Conservation (phyloP, 352 stramenopile species). For the Pythium coloratum region DNA sequence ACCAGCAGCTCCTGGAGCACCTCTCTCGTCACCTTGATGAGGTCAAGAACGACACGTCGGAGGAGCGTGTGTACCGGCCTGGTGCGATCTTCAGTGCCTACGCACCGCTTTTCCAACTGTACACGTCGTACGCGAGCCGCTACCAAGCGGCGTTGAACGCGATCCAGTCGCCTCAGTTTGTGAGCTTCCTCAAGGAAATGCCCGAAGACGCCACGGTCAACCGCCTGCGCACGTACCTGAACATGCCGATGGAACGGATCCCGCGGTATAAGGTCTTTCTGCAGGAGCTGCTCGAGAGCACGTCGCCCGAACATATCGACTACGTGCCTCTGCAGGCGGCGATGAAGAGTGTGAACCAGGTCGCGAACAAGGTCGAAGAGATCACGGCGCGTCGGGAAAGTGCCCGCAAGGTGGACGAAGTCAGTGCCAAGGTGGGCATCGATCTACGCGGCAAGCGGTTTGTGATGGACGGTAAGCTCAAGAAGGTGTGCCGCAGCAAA, state of each 20-base stretch:
- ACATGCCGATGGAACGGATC: slow-evolving; percentile 87
- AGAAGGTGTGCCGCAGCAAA: slow-evolving; percentile 86
- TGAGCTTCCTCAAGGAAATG: slow-evolving; percentile 69
- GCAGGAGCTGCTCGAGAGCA: slow-evolving; percentile 72
- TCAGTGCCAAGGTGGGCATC: slow-evolving; percentile 68
- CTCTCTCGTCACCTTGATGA: slow-evolving; percentile 78
- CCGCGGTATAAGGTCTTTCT: slow-evolving; percentile 84
- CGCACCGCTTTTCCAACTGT: slow-evolving; percentile 81
- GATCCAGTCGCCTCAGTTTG: slow-evolving; percentile 78
- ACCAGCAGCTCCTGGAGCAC: slow-evolving; percentile 87
- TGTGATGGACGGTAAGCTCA: slow-evolving; percentile 72
- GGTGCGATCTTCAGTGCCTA: slow-evolving; percentile 88
- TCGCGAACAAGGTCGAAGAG: slow-evolving; percentile 78
- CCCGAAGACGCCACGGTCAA: slow-evolving; percentile 62
- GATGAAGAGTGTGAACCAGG: slow-evolving; percentile 71
- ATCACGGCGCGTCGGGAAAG: slow-evolving; percentile 78
- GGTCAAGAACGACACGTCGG: slow-evolving; percentile 36
- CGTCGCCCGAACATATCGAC: slow-evolving; percentile 69
- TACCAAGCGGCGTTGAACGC: slow-evolving; percentile 67
- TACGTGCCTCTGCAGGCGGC: slow-evolving; percentile 67
- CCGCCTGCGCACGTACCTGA: slow-evolving; percentile 71
- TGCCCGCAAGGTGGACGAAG: slow-evolving; percentile 52
- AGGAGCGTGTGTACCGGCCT: slow-evolving; percentile 30
- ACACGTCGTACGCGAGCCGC: slow-evolving; percentile 83
- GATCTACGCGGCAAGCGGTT: slow-evolving; percentile 64